phyloP scores from a whole-genome alignment of 768 basidiomycete genomes.

The Ramaria sp. region DNA sequence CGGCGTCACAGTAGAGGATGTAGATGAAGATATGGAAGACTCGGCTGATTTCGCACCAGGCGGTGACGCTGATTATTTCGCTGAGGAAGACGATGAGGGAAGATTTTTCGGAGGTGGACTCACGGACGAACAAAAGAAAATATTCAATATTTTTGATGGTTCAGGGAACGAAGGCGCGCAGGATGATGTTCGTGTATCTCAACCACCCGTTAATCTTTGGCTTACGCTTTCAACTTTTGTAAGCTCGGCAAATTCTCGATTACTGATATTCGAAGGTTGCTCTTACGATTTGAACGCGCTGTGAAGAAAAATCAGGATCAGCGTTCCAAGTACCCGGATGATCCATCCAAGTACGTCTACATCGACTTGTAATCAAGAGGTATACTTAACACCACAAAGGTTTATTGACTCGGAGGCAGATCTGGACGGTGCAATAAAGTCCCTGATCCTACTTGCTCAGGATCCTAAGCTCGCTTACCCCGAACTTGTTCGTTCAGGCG shows the following conservation, averaged over 20 bases:
- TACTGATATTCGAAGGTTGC: conserved; percentile 57
- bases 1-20: conserved; percentile 52
- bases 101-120: conserved; percentile 92
- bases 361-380: neutral
- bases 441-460: conserved; percentile 82
- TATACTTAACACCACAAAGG: conserved; percentile 30
- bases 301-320: conserved; percentile 94
- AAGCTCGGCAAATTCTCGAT: conserved; percentile 50
- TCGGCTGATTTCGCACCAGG: conserved; percentile 64
- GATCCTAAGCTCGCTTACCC: conserved; percentile 76
- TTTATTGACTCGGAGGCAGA: conserved; percentile 99
- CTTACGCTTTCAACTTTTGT: conserved; percentile 3
- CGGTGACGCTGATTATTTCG: conserved; percentile 83
- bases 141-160: conserved; percentile 87
- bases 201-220: conserved; percentile 3
- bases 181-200: conserved; percentile 48
- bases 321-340: conserved; percentile 87
- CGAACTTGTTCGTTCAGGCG: conserved; percentile 72
- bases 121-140: conserved; percentile 88
- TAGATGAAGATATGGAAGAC: conserved; percentile 27
- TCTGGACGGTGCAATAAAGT: conserved; percentile 79
- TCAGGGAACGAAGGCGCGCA: conserved; percentile 48
- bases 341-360: conserved; percentile 71
- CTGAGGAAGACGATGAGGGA: conserved; percentile 86
- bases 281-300: conserved; percentile 78